Percentiles rank a stretch among this genome's conserved stretches.
These are phyloP conservation scores for Geranium brycei DNA, from an alignment of 345 rosid genomes.

Conservation along the genomic window DNA sequence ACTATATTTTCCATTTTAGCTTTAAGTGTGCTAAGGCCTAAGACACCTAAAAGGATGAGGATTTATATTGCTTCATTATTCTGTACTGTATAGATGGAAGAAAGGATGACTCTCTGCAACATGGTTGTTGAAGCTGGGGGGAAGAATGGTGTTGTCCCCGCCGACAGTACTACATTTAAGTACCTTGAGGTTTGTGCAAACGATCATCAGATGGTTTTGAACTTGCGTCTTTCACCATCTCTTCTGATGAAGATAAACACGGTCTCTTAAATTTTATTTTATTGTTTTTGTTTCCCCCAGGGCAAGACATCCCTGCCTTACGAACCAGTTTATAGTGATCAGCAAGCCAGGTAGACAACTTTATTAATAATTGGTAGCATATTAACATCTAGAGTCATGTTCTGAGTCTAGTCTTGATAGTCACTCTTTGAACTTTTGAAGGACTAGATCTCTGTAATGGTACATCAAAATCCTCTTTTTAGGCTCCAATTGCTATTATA, in stretches of 20 bases:
- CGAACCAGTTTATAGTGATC: constrained; percentile 90
- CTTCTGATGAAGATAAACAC: too few relatives aligned
- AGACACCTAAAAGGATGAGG: neutral
- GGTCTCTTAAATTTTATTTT: neutral
- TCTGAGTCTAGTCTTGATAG: too few relatives aligned
- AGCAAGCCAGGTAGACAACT: constrained; percentile 51
- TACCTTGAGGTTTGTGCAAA: constrained; percentile 59
- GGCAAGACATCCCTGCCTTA: constrained; percentile 68
- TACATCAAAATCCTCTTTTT: too few relatives aligned
- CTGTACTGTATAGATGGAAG: constrained; percentile 70
- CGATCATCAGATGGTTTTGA: neutral
- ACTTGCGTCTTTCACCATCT: neutral
- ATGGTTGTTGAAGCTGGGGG: constrained; percentile 99
- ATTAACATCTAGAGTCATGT: too few relatives aligned
- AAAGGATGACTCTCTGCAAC: constrained; percentile 90
- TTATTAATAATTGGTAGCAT: neutral
- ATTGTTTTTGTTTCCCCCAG: constrained; percentile 26
- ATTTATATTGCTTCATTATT: constrained; percentile 7
- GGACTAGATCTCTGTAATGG: neutral
- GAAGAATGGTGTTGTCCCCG: constrained; percentile 88
- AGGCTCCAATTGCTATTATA: too few relatives aligned
- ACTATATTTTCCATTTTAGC: neutral
- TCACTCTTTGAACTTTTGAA: neutral
- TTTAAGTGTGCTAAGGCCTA: neutral
- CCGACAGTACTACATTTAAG: constrained; percentile 78